Conservation (phyloP, 2,329 filamentous ascomycete species). For the Colletotrichum brevisporum region DNA sequence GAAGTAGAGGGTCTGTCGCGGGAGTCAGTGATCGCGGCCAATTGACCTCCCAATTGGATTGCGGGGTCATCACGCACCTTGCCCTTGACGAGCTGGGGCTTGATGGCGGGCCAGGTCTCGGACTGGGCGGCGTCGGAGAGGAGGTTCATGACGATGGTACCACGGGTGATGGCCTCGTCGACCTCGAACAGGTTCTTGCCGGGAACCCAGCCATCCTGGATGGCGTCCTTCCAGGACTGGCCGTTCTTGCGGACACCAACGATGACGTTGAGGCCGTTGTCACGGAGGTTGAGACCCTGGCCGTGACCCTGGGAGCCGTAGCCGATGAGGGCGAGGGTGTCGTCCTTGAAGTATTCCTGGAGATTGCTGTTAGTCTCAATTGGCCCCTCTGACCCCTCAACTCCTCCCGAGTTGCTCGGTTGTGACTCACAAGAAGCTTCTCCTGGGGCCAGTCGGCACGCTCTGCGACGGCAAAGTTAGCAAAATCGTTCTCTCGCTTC, state of each 20-base stretch:
- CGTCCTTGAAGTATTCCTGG: slow-evolving; percentile 99
- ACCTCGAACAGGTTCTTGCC: slow-evolving; percentile 99
- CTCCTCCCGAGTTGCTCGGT: not conserved
- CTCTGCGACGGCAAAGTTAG: slow-evolving; percentile 70
- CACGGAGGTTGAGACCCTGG: slow-evolving; percentile 98
- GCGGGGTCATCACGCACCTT: slow-evolving; percentile 75
- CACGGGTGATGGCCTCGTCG: slow-evolving; percentile 93
- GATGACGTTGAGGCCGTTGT: slow-evolving; percentile 99
- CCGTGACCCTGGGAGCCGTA: slow-evolving; percentile 99
- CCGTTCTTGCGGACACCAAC: slow-evolving; percentile 98
- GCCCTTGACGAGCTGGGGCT: slow-evolving; percentile 98
- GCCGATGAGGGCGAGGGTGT: slow-evolving; percentile 98
- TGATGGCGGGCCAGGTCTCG: slow-evolving; percentile 98
- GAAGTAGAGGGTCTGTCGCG: slow-evolving; percentile 93
- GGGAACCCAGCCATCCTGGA: slow-evolving; percentile 97
- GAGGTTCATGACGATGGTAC: slow-evolving; percentile 99
- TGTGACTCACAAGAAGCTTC: slow-evolving; percentile 88
- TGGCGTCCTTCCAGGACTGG: slow-evolving; percentile 97
- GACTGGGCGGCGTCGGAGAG: slow-evolving; percentile 97
- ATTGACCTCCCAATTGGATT: slow-evolving; percentile 18
- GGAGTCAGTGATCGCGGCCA: slow-evolving; percentile 43
- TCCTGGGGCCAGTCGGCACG: slow-evolving; percentile 98
- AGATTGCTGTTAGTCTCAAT: slow-evolving; percentile 36
- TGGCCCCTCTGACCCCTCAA: not conserved
- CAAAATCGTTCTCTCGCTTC: slow-evolving; percentile 2